Evolutionary conservation across 2,329 filamentous ascomycete species (phyloP).

Genomic region (Penicillium oxalicum): DNA sequence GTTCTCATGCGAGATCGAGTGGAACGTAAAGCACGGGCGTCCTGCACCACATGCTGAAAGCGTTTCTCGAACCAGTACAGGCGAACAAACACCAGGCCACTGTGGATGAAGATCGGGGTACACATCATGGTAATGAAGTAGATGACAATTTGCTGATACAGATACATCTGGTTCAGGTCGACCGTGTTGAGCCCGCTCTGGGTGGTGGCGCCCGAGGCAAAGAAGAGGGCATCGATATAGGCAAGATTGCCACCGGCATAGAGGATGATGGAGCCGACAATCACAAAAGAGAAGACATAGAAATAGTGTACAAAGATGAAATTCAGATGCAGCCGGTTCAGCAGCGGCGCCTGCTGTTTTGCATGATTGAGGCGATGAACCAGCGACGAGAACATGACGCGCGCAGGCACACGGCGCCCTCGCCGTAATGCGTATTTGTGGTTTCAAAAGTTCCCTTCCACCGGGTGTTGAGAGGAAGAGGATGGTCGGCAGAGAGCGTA

Average conservation of each 20-base stretch:
- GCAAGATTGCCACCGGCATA: slow-evolving; percentile 58
- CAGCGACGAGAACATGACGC: slow-evolving; percentile 25
- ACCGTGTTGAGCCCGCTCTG: slow-evolving; percentile 87
- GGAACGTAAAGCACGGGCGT: slow-evolving; percentile 61
- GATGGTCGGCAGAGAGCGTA: too few relatives aligned
- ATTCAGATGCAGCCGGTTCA: slow-evolving; percentile 37
- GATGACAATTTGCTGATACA: slow-evolving; percentile 67
- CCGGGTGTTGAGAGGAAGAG: too few relatives aligned
- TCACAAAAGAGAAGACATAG: slow-evolving; percentile 68
- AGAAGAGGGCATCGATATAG: slow-evolving; percentile 87
- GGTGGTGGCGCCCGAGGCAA: slow-evolving; percentile 77
- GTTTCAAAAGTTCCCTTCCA: too few relatives aligned
- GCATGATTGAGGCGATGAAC: slow-evolving; percentile 15
- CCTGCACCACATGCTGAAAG: slow-evolving; percentile 75
- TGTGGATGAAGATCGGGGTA: slow-evolving; percentile 79
- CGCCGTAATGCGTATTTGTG: too few relatives aligned
- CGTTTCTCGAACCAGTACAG: slow-evolving; percentile 98
- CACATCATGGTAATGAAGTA: slow-evolving; percentile 66
- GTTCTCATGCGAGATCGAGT: slow-evolving; percentile 57
- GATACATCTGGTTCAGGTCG: slow-evolving; percentile 60
- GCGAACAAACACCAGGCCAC: slow-evolving; percentile 82
- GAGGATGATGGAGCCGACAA: slow-evolving; percentile 72
- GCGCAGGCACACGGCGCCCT: too few relatives aligned
- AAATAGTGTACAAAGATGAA: slow-evolving; percentile 53
- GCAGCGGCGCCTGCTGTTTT: slow-evolving; percentile 33